Evolutionary conservation across 192 early-diverging fungal species (phyloP), one percentile per base, ranked within the genome.

Genomic region (Podila clonocystis): DNA sequence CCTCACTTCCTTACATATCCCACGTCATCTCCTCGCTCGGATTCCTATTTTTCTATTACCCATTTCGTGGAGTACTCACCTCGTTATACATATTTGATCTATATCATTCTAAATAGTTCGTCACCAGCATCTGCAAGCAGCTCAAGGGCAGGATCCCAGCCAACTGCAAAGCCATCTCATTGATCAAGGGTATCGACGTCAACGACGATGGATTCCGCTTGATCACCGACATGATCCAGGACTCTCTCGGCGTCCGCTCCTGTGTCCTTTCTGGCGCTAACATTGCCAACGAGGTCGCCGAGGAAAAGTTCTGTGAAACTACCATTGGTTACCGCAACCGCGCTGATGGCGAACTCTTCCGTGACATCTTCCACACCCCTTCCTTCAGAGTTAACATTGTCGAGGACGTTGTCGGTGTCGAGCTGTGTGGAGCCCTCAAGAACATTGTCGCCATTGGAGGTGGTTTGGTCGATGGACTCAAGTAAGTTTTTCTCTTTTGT

Each of bases 381-480:
- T 95, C 97, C 72, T 98, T 97, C 86, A 90, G 89, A 52, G 92
- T 98, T 78, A 88, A 89, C 65, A 90, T 92, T 48, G 88, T 95
- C 45, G 73, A 90, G 55, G 97, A 98, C 74, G 91, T 94, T 6
- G 87, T 92, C 67, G 97, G 96, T 52, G 95, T 97, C 30, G 96
- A 98, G 85, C 87, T 98, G n/a, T 98, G 96, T 83, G 97, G 97
- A 55, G 97, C 97, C 9, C 83, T 98, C 34, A 98, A 98, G 86
- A 98, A 98, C 88, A 91, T 98, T 22, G 92, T 98, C 22, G 97
- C 97, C 26, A 92, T 98, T 60, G 97, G 93, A 29, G 97, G 95
- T 31, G 97, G 97, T 31, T 87, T 98, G 50, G 91, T 96, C 62
- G 97, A 98, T 83, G 97, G 97, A 28, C 87, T 98, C 62, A 93